Evolutionary conservation across 1,139 yeast genomes (phyloP).

Genomic region (Yamadazyma diospyri): DNA sequence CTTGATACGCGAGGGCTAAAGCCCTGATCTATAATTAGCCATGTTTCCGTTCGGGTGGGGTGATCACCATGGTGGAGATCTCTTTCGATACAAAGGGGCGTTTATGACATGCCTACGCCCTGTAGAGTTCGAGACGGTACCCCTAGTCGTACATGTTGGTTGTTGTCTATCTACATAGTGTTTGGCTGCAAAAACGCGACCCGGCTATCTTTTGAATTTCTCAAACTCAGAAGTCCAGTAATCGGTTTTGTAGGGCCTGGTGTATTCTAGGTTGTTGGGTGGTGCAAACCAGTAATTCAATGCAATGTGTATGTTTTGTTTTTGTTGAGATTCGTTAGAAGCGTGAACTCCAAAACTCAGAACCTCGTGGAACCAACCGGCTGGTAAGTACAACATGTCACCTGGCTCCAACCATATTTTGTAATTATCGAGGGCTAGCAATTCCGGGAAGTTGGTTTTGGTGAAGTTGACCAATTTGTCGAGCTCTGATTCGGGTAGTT

Average conservation of each 20-base stretch:
- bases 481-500: slow-evolving; percentile 29
- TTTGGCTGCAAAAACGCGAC: not conserved
- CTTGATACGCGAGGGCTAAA: too few relatives aligned
- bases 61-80: too few relatives aligned
- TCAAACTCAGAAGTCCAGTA: slow-evolving; percentile 53
- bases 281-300: slow-evolving; percentile 75
- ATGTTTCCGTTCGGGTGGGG: too few relatives aligned
- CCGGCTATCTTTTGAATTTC: slow-evolving; percentile 17
- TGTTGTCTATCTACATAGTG: too few relatives aligned
- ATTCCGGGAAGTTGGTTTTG: slow-evolving; percentile 42
- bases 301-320: slow-evolving; percentile 49
- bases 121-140: too few relatives aligned
- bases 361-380: slow-evolving; percentile 84
- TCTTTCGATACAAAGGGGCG: too few relatives aligned
- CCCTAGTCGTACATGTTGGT: too few relatives aligned
- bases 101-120: too few relatives aligned
- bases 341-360: slow-evolving; percentile 51
- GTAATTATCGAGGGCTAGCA: slow-evolving; percentile 37
- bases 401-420: slow-evolving; percentile 55
- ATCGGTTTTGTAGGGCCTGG: slow-evolving; percentile 38
- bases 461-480: slow-evolving; percentile 27
- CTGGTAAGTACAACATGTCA: slow-evolving; percentile 65
- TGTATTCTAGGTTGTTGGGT: slow-evolving; percentile 36
- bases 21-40: too few relatives aligned
- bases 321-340: slow-evolving; percentile 2